Percentiles rank a stretch among this genome's conserved stretches.
These are phyloP conservation scores for Trichoderma koningiopsis DNA, from an alignment of 2,329 filamentous ascomycete genomes.

Conservation along the genomic window DNA sequence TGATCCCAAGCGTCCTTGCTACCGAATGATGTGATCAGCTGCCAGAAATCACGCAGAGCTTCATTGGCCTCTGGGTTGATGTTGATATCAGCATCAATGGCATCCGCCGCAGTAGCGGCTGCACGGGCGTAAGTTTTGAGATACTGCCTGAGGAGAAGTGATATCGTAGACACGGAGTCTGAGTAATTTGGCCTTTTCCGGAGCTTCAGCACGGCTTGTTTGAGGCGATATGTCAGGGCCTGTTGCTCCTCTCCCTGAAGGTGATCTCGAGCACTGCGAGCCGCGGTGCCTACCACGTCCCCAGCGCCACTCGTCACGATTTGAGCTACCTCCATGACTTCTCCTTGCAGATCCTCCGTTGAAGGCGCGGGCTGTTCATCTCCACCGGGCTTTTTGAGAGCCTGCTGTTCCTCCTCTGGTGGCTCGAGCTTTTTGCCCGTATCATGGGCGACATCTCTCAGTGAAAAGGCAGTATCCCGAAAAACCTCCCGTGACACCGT, in stretches of 20 bases:
- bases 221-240: constrained; percentile 73
- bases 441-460: constrained; percentile 74
- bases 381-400: constrained; percentile 44
- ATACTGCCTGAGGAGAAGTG: constrained; percentile 75
- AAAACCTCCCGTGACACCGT: constrained; percentile 82
- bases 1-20: constrained; percentile 73
- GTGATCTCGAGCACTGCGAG: constrained; percentile 73
- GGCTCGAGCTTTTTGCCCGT: constrained; percentile 75
- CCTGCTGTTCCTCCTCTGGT: constrained; percentile 59
- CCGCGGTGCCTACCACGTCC: constrained; percentile 60
- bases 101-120: constrained; percentile 65
- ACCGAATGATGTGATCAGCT: constrained; percentile 77
- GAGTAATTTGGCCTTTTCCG: constrained; percentile 79
- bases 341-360: constrained; percentile 64
- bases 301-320: constrained; percentile 55
- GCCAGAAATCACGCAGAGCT: constrained; percentile 79
- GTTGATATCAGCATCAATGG: constrained; percentile 69
- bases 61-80: constrained; percentile 74
- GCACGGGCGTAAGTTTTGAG: constrained; percentile 75
- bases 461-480: constrained; percentile 77
- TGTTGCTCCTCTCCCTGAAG: constrained; percentile 71
- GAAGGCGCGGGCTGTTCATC: constrained; percentile 54
- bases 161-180: constrained; percentile 79
- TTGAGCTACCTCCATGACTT: constrained; percentile 58
- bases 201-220: constrained; percentile 73